Percentiles rank a stretch among this genome's conserved stretches.
These are phyloP conservation scores for Silene conica DNA, from an alignment of 148 eudicot genomes.

Conservation along the genomic window DNA sequence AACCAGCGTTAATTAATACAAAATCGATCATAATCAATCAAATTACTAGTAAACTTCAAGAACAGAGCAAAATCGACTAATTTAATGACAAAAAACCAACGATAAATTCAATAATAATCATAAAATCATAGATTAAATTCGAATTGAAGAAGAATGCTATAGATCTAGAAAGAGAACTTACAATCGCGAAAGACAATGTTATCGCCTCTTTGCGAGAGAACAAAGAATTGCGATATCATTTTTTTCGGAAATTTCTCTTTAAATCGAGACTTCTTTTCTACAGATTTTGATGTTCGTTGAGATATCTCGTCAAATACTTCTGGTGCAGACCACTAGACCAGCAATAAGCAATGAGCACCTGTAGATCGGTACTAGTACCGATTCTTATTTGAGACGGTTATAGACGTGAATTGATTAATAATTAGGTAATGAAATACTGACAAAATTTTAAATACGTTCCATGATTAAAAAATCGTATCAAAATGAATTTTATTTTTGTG, in stretches of 20 bases:
- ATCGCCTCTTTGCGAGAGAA: conserved; percentile 89
- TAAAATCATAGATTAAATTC: not conserved
- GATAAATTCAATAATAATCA: not conserved
- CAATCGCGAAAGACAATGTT: conserved; percentile 94
- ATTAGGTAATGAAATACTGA: too few species aligned
- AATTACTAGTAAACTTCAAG: not conserved
- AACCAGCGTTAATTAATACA: not conserved
- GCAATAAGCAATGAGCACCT: too few species aligned
- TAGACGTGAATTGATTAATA: too few species aligned
- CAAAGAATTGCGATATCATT: conserved; percentile 93
- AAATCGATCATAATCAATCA: not conserved
- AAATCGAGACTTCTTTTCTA: too few species aligned
- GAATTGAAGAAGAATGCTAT: not conserved
- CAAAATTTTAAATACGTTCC: too few species aligned
- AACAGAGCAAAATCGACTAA: not conserved
- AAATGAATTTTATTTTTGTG: too few species aligned
- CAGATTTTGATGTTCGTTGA: too few species aligned
- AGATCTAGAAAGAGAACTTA: conserved; percentile 38
- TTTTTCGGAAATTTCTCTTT: not conserved
- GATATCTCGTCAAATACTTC: too few species aligned
- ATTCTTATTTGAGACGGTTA: too few species aligned
- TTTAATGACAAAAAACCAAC: not conserved
- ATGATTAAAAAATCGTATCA: too few species aligned
- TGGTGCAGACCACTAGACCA: too few species aligned
- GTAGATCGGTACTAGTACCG: too few species aligned